Evolutionary conservation across 768 basidiomycete species (phyloP).

Genomic region (Lentinula raphanica): DNA sequence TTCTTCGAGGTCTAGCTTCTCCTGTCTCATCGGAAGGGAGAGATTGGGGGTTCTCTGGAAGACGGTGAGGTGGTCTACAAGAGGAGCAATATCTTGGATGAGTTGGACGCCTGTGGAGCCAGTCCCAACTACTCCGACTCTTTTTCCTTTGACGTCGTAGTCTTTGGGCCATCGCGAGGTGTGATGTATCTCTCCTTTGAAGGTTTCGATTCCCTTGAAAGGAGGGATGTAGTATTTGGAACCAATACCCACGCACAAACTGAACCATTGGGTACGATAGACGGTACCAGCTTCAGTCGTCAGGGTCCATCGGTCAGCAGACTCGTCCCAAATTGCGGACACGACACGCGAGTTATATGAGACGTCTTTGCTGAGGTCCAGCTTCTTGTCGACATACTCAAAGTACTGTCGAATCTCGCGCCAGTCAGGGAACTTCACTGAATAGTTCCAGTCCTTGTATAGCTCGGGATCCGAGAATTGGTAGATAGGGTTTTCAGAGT

Average conservation of each 20-base stretch:
- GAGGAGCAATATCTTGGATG: conserved; percentile 9
- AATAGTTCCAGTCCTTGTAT: conserved; percentile 9
- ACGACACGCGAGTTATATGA: conserved; percentile 12
- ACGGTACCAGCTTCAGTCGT: conserved; percentile 3
- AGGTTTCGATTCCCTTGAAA: conserved; percentile 3
- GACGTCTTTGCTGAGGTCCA: conserved; percentile 10
- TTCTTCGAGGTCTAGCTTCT: background rate
- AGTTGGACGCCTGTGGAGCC: conserved; percentile 15
- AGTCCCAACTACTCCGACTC: conserved; percentile 9
- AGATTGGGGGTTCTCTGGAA: conserved; percentile 13
- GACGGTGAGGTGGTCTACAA: conserved; percentile 11
- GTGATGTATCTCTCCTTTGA: conserved; percentile 7
- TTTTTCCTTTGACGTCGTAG: background rate
- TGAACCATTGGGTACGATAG: conserved; percentile 8
- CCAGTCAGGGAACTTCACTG: conserved; percentile 9
- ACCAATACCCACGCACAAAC: conserved; percentile 13
- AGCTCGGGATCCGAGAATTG: conserved; percentile 12
- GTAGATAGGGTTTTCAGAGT: conserved; percentile 13
- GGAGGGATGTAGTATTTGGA: conserved; percentile 5
- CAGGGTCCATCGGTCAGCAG: conserved; percentile 10
- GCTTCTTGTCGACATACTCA: conserved; percentile 12
- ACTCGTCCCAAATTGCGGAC: conserved; percentile 10
- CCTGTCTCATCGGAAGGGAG: conserved; percentile 6
- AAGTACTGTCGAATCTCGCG: conserved; percentile 13
- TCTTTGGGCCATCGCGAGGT: conserved; percentile 3